Evolutionary conservation across 2,329 filamentous ascomycete species (phyloP), one percentile per base, ranked within the genome.

Genomic region (Fusarium nanum): DNA sequence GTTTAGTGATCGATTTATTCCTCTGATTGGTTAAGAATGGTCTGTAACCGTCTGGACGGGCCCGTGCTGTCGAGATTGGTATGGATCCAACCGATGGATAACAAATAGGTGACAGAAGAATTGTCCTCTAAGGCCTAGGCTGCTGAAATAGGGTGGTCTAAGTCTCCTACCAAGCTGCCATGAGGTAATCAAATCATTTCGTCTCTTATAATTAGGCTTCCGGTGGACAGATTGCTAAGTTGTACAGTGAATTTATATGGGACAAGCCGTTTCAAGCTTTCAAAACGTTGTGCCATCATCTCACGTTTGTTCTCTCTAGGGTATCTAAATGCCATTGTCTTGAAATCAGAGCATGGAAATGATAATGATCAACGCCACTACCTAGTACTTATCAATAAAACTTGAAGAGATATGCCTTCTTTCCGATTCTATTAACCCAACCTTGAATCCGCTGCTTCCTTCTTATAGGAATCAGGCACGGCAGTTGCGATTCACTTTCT

Each of bases 1-100:
- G 14, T 34, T 61, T 48, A 32, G 56, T 42, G 58, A 34, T 22
- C 25, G 49, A 25, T 46, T 14, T 12, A 11, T 18, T 20, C 41
- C 20, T 45, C 13, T 56, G 45, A 58, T 71, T 60, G 67, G 68
- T 37, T 47, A 18, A 11, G 40, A 52, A 22, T 20, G 23, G n/a
- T 34, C n/a, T 45, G 13, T 32, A 44, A 23, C 27, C 52, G 11
- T 23, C 23, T 64, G 20, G 16, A 22, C 12, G 47, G 23, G 41
- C 34, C 34, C 25, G 47, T 66, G 61, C 61, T 47, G 9, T 23
- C 11, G 41, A 30, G 25, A n/a, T 41, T 25, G 28, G 13, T 12
- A 18, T 27, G 25, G 18, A 41, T 16, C n/a, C 18, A 28, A 28
- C 28, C 11, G 28, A 28, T 28, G 28, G 28, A 28, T 28, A 28